Percentiles rank a stretch among this genome's conserved stretches.
Evolutionary conservation across 768 basidiomycete genomes (phyloP).

Genomic region (Albatrellus ellisii): DNA sequence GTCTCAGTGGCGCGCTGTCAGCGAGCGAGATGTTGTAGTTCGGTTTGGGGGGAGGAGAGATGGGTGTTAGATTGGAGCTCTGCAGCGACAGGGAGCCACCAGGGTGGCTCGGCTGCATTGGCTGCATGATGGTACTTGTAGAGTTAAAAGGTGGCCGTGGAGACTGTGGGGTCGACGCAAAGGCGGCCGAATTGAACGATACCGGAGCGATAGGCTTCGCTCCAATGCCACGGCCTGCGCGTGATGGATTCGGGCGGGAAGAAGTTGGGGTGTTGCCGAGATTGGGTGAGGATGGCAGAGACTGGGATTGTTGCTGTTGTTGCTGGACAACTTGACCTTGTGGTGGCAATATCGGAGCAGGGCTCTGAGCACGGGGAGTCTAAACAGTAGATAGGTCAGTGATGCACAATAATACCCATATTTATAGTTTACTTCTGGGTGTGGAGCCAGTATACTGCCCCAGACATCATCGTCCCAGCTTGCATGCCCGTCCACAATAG

Average conservation of each 20-base stretch:
- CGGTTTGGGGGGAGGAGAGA: conserved; percentile 25
- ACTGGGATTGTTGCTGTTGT: conserved; percentile 12
- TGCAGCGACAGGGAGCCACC: conserved; percentile 7
- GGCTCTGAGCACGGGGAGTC: not conserved
- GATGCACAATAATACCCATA: not conserved
- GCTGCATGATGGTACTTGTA: conserved; percentile 14
- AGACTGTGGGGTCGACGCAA: conserved; percentile 13
- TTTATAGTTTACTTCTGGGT: conserved; percentile 19
- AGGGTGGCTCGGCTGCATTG: conserved; percentile 11
- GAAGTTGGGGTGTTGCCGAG: conserved; percentile 6
- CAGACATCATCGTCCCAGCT: conserved; percentile 79
- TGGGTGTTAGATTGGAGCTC: conserved; percentile 10
- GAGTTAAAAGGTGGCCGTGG: conserved; percentile 1
- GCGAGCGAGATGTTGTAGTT: conserved; percentile 45
- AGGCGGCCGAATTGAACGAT: conserved; percentile 21
- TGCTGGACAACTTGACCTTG: too few relatives aligned
- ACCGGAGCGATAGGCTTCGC: conserved; percentile 23
- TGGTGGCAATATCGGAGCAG: not conserved
- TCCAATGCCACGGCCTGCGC: conserved; percentile 20
- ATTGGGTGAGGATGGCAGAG: conserved; percentile 12
- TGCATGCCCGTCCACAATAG: conserved; percentile 23
- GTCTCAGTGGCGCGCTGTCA: too few relatives aligned
- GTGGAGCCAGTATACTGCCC: conserved; percentile 57
- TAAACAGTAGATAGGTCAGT: not conserved
- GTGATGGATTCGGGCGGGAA: conserved; percentile 4